phyloP scores from a whole-genome alignment of 2,329 filamentous ascomycete species.

The Beauveria caledonica region DNA sequence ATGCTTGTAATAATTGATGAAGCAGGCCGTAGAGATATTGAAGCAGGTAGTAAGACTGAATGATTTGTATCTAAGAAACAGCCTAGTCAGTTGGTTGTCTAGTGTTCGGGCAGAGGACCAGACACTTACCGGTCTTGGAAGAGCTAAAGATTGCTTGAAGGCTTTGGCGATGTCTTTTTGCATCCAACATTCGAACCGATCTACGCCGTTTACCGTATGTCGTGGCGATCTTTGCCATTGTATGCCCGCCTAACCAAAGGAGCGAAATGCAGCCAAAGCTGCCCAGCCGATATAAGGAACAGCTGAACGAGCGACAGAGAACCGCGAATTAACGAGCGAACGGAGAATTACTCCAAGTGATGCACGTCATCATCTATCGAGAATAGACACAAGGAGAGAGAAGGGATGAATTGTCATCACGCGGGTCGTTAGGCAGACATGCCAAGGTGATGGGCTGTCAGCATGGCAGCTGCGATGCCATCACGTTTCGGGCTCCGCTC shows the following conservation, averaged over 20 bases:
- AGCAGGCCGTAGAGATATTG: neutral
- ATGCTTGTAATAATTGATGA: neutral
- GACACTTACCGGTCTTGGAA: neutral
- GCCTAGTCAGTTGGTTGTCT: neutral
- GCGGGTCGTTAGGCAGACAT: neutral
- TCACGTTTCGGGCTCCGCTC: neutral
- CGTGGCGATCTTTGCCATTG: neutral
- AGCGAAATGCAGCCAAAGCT: conserved; percentile 1
- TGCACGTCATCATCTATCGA: neutral
- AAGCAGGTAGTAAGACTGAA: neutral
- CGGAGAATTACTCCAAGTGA: conserved; percentile 1
- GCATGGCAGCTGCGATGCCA: conserved; percentile 2
- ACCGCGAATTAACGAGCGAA: neutral
- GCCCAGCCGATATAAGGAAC: neutral
- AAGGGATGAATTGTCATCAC: neutral
- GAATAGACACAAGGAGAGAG: neutral
- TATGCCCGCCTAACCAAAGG: conserved; percentile 4
- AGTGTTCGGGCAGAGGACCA: neutral
- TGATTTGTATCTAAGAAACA: neutral
- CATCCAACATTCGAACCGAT: neutral
- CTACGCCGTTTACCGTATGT: neutral
- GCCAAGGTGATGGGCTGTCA: neutral
- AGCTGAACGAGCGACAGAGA: conserved; percentile 1
- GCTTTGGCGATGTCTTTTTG: neutral
- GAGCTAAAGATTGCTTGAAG: neutral